Evolutionary conservation across 768 basidiomycete genomes (phyloP).

Genomic region (Phlegmacium glaucopus): DNA sequence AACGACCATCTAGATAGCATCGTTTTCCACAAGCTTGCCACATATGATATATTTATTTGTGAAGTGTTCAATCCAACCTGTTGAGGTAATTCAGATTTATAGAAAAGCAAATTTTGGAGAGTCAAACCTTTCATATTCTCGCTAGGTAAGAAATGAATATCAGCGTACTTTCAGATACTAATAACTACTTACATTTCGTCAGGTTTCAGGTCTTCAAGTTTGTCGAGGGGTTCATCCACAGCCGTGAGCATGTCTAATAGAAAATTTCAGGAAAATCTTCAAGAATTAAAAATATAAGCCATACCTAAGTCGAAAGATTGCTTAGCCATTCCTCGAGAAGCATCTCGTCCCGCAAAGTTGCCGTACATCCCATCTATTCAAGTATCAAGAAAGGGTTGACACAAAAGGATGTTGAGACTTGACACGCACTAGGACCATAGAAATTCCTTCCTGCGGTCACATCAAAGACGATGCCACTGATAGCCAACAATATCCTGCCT

Average conservation of each 20-base stretch:
- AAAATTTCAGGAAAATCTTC: constrained; percentile 18
- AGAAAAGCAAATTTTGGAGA: not conserved
- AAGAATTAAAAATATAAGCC: constrained; percentile 17
- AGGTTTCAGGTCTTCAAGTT: constrained; percentile 68
- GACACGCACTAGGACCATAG: constrained; percentile 84
- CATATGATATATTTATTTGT: constrained; percentile 89
- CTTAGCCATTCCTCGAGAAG: constrained; percentile 95
- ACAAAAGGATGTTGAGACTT: not conserved
- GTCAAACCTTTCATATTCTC: constrained; percentile 85
- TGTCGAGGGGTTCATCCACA: constrained; percentile 82
- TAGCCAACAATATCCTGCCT: constrained; percentile 77
- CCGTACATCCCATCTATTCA: constrained; percentile 88
- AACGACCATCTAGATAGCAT: constrained; percentile 36
- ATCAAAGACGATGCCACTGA: constrained; percentile 88
- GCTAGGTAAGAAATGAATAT: constrained; percentile 35
- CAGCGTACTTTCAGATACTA: not conserved
- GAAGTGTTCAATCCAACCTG: constrained; percentile 95
- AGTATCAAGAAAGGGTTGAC: not conserved
- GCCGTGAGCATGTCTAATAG: constrained; percentile 80
- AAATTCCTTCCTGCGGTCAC: constrained; percentile 87
- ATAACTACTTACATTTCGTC: constrained; percentile 73
- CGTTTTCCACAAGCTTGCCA: constrained; percentile 84
- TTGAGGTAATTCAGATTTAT: constrained; percentile 4
- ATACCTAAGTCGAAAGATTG: constrained; percentile 91
- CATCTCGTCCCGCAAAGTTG: constrained; percentile 96